Evolutionary conservation across 1,284 basidiomycete species (phyloP), one percentile per base, ranked within the genome.

Genomic region (Trichosporon coremiiforme): DNA sequence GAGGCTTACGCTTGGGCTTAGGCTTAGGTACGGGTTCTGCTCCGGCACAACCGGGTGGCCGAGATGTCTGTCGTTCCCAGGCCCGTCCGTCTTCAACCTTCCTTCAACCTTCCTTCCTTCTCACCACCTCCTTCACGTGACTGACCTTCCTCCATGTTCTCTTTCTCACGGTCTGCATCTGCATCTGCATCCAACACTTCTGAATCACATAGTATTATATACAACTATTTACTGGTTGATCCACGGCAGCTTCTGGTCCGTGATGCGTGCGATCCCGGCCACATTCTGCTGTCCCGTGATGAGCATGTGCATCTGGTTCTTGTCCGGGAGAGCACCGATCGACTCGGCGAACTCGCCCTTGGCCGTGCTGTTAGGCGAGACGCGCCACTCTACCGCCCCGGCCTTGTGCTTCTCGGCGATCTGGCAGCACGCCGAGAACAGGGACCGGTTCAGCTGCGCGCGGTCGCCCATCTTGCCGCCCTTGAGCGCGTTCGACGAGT

Each of bases 381-480:
- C 29, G 38, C 38, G 64, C 64, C 64, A 65, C 64, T 65, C 64
- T 45, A 65, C 45, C 2, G 41, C 64, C 13, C 38, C 64, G 29
- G 41, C 64, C 22, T 25, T 25, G 41, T 47, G 38, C 22, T 65
- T 47, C 41, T 36, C 64, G n/a, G 38, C 64, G 29, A 65, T 29
- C 38, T 41, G 41, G 41, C 45, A 50, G 64, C 64, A 65, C 5
- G 64, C 64, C 17, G 2, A 10, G 64, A 65, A 65, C 5, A 65
- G 64, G 45, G 0, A 2, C 29, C 64, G 64, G 64, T 65, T 47
- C 22, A 65, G 38, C 41, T 47, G 20, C 12, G 41, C 22, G 12
- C 64, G 64, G 15, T 17, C 50, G 17, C 57, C 57, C 31, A 35
- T 31, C 31, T 62, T 62, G 31, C 50, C 50, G 35, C 35, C 35